Percentiles rank a stretch among this genome's conserved stretches.
phyloP scores from a whole-genome alignment of 164 flowering plant species.

The Dillenia suffruticosa region DNA sequence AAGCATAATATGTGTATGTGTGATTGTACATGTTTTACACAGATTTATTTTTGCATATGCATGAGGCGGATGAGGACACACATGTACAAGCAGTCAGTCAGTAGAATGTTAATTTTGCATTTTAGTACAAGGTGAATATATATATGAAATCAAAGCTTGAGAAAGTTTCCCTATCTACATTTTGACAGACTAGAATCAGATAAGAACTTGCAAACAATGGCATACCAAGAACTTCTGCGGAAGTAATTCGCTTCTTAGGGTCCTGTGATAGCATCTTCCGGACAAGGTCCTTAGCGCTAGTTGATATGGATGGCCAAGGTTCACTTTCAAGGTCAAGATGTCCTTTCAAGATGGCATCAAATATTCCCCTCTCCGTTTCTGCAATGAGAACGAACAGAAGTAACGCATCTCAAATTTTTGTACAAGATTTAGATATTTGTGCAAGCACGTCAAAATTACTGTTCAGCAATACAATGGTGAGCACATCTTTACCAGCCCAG shows the following conservation, averaged over 20 bases:
- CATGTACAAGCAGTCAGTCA: too few relatives aligned
- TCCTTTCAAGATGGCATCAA: constrained; percentile 71
- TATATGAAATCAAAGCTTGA: too few relatives aligned
- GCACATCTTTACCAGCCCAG: constrained; percentile 58
- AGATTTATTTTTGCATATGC: too few relatives aligned
- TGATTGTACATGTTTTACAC: too few relatives aligned
- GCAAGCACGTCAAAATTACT: too few relatives aligned
- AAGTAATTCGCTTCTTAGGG: constrained; percentile 71
- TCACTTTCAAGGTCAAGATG: constrained; percentile 60
- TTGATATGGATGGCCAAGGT: constrained; percentile 84
- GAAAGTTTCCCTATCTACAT: too few relatives aligned
- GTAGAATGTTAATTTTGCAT: too few relatives aligned
- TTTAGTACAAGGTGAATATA: too few relatives aligned
- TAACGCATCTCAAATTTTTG: not conserved
- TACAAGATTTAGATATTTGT: not conserved
- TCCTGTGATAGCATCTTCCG: constrained; percentile 79
- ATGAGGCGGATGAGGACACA: too few relatives aligned
- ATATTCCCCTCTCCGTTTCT: constrained; percentile 85
- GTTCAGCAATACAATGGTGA: too few relatives aligned
- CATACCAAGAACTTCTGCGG: constrained; percentile 85
- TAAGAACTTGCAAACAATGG: not conserved
- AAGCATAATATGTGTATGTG: too few relatives aligned
- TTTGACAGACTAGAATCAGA: too few relatives aligned
- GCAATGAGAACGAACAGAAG: constrained; percentile 12
- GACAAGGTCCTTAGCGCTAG: constrained; percentile 79